Percentiles rank a stretch among this genome's conserved stretches.
Conservation (phyloP, 2,329 filamentous ascomycete species). For the Macrophomina pseudophaseolina region DNA sequence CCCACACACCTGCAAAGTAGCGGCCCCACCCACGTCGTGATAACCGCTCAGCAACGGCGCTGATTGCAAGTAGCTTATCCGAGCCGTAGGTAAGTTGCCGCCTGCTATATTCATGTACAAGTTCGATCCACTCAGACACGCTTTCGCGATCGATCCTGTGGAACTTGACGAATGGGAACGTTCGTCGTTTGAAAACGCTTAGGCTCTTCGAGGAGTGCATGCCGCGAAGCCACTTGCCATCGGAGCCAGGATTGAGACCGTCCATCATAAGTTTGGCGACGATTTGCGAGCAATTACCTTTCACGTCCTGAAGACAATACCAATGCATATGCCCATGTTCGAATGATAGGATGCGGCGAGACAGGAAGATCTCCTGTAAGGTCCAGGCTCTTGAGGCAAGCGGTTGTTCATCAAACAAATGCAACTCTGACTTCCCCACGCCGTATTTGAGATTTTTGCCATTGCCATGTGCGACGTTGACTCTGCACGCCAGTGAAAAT, state of each 20-base stretch:
- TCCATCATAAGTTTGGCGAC: accelerated
- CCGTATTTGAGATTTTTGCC: neutral
- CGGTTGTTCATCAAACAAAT: neutral
- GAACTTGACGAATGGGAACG: neutral
- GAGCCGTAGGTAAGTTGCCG: neutral
- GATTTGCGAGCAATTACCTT: neutral
- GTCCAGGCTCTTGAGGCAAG: conserved; percentile 19
- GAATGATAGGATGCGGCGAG: conserved; percentile 1
- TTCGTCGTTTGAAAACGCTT: neutral
- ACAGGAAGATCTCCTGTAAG: conserved; percentile 8
- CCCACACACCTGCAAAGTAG: neutral
- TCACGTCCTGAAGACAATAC: neutral
- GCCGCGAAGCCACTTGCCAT: neutral
- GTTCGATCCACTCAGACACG: neutral
- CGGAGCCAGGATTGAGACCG: neutral
- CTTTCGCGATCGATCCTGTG: accelerated
- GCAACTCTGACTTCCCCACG: too few species aligned
- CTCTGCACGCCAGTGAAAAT: neutral
- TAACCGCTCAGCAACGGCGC: neutral
- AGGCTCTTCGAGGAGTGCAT: neutral
- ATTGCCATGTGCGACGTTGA: neutral
- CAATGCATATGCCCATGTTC: neutral
- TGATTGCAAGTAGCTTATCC: neutral
- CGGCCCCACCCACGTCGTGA: neutral
- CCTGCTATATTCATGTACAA: neutral